phyloP scores from a whole-genome alignment of 2,329 filamentous ascomycete species.

The Aureobasidium mangrovei region DNA sequence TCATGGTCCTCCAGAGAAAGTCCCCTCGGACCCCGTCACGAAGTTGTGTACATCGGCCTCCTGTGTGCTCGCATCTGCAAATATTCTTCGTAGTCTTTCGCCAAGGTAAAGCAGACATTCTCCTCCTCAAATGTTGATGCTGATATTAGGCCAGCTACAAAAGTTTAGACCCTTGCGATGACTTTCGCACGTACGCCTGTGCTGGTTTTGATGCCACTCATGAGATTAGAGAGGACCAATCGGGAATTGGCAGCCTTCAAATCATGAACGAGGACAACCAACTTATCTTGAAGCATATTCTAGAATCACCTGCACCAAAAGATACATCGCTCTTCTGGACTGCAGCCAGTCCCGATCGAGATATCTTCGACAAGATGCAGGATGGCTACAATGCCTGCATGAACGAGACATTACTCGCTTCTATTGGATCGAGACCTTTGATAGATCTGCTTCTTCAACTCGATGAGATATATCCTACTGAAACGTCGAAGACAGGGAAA shows the following conservation, averaged over 20 bases:
- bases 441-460: slow-evolving; percentile 47
- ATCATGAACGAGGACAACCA: slow-evolving; percentile 14
- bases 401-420: slow-evolving; percentile 49
- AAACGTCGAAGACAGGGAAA: neutral
- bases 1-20: neutral
- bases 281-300: slow-evolving; percentile 13
- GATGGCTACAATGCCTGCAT: slow-evolving; percentile 57
- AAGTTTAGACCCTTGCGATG: slow-evolving; percentile 12
- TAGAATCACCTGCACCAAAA: slow-evolving; percentile 8
- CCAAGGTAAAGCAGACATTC: neutral
- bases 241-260: slow-evolving; percentile 9
- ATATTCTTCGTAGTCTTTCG: slow-evolving; percentile 6
- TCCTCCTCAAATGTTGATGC: neutral
- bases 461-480: slow-evolving; percentile 30
- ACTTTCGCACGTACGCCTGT: slow-evolving; percentile 13
- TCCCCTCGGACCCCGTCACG: neutral
- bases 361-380: slow-evolving; percentile 60
- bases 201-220: slow-evolving; percentile 11
- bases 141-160: neutral
- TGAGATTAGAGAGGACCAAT: slow-evolving; percentile 13
- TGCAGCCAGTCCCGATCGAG: slow-evolving; percentile 34
- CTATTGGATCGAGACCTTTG: slow-evolving; percentile 49
- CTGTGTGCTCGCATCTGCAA: slow-evolving; percentile 11
- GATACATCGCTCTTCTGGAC: slow-evolving; percentile 12
- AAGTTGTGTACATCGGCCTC: slow-evolving; percentile 11